phyloP scores from a whole-genome alignment of 164 flowering plant genomes.

The Brasenia schreberi region DNA sequence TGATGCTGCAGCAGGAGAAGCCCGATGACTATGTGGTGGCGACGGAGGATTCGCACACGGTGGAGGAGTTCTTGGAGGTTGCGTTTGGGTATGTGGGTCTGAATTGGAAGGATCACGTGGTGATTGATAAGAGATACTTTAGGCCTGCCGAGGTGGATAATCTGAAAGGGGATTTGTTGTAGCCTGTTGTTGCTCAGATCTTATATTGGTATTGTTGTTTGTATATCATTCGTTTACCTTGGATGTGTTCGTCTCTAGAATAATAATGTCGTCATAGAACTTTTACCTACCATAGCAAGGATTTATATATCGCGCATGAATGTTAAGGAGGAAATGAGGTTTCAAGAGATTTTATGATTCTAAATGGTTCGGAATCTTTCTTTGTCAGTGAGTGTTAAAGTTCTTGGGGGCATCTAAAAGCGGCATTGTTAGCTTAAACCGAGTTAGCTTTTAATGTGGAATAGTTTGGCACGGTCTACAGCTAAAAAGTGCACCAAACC shows the following conservation, averaged over 20 bases:
- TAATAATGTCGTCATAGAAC: not conserved
- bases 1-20: conserved; percentile 96
- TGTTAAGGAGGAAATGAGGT: not conserved
- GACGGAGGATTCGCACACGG: conserved; percentile 92
- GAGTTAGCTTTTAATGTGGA: too few species aligned
- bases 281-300: not conserved
- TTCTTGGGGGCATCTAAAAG: too few species aligned
- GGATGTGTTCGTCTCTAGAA: not conserved
- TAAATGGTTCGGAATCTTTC: too few species aligned
- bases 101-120: conserved; percentile 88
- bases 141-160: conserved; percentile 93
- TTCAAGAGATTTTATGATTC: not conserved
- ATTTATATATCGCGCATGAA: not conserved
- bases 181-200: not conserved
- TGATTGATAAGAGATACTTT: conserved; percentile 83
- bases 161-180: conserved; percentile 32
- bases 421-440: too few species aligned
- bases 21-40: conserved; percentile 95
- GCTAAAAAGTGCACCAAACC: too few species aligned
- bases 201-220: not conserved
- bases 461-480: too few species aligned
- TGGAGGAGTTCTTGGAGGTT: conserved; percentile 80
- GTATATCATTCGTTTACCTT: not conserved
- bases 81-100: conserved; percentile 85
- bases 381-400: too few species aligned